A percentile compares a stretch with the other conserved stretches of the same genome.
Conservation (phyloP, 805 yeast species). For the Ogataea henricii region DNA sequence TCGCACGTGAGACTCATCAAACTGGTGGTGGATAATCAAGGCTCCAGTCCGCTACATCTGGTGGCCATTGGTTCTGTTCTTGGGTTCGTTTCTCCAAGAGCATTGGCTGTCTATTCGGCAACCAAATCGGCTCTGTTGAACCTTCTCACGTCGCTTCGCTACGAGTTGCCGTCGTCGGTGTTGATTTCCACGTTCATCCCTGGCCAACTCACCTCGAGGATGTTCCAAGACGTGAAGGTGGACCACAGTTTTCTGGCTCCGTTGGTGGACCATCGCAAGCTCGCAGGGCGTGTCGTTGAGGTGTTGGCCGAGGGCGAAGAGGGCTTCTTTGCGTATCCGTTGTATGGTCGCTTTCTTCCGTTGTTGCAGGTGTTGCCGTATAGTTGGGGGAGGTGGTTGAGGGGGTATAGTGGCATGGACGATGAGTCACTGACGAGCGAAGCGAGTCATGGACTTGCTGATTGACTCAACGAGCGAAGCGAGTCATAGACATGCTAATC, state of each 20-base stretch:
- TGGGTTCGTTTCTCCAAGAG: conserved; percentile 50
- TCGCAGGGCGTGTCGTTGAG: conserved; percentile 40
- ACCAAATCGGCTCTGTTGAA: conserved; percentile 49
- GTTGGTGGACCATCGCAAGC: conserved; percentile 37
- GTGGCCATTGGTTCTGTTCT: conserved; percentile 49
- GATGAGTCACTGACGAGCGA: conserved; percentile 7
- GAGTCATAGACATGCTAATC: no score
- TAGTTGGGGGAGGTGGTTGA: conserved; percentile 34
- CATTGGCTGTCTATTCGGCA: conserved; percentile 50
- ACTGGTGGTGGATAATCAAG: conserved; percentile 19
- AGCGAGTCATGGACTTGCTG: no score
- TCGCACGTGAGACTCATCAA: conserved; percentile 47
- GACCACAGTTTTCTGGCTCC: conserved; percentile 50
- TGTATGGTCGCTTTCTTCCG: conserved; percentile 50
- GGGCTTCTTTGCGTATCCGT: conserved; percentile 48
- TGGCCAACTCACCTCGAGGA: conserved; percentile 50
- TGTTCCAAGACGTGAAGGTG: conserved; percentile 51
- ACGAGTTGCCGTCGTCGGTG: conserved; percentile 39
- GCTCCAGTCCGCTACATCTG: conserved; percentile 36
- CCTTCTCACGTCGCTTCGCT: conserved; percentile 46
- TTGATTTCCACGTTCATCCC: conserved; percentile 45
- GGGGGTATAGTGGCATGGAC: conserved; percentile 36
- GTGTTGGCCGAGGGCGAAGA: conserved; percentile 39
- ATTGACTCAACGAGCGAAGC: no score
- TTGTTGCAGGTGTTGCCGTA: conserved; percentile 44